A percentile compares a stretch with the other conserved stretches of the same genome.
Evolutionary conservation across 805 yeast genomes (phyloP).

Genomic region (Candida golubevii): DNA sequence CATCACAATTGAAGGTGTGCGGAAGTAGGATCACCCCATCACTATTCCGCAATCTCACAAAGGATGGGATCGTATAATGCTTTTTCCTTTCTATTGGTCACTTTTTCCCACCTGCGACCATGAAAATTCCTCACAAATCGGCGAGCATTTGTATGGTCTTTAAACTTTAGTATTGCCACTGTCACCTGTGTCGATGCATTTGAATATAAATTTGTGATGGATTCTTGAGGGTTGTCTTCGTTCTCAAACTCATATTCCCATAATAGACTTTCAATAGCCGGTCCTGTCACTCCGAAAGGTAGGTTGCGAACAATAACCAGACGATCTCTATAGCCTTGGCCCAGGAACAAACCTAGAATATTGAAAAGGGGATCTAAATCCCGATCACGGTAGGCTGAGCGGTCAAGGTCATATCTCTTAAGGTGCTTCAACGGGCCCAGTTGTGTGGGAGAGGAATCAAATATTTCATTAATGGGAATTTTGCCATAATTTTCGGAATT

Average conservation of each 20-base stretch:
- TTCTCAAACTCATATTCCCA: slow-evolving; percentile 49
- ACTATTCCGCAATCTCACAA: slow-evolving; percentile 32
- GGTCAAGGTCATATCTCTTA: slow-evolving; percentile 1
- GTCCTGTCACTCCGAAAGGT: slow-evolving; percentile 41
- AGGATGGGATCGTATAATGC: slow-evolving; percentile 33
- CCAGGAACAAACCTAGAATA: slow-evolving; percentile 17
- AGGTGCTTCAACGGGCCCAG: slow-evolving; percentile 3
- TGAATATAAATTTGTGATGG: slow-evolving; percentile 21
- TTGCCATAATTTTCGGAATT: slow-evolving; percentile 5
- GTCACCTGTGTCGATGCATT: slow-evolving; percentile 28
- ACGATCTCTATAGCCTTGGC: slow-evolving; percentile 18
- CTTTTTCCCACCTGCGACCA: slow-evolving; percentile 41
- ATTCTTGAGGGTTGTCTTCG: slow-evolving; percentile 14
- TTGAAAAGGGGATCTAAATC: slow-evolving; percentile 14
- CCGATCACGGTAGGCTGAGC: slow-evolving; percentile 4
- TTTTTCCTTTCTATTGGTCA: slow-evolving; percentile 23
- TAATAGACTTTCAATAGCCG: slow-evolving; percentile 34
- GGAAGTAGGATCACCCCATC: background rate
- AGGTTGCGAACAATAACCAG: slow-evolving; percentile 42
- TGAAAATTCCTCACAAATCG: slow-evolving; percentile 52
- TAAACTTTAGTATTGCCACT: slow-evolving; percentile 40
- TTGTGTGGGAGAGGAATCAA: slow-evolving; percentile 4
- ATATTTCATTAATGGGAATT: slow-evolving; percentile 4
- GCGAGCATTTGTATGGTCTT: slow-evolving; percentile 40
- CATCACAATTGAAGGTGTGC: background rate